A percentile compares a stretch with the other conserved stretches of the same genome.
These are phyloP conservation scores for Colletotrichum sp. DNA, from an alignment of 2,329 filamentous ascomycete genomes.

Conservation along the genomic window DNA sequence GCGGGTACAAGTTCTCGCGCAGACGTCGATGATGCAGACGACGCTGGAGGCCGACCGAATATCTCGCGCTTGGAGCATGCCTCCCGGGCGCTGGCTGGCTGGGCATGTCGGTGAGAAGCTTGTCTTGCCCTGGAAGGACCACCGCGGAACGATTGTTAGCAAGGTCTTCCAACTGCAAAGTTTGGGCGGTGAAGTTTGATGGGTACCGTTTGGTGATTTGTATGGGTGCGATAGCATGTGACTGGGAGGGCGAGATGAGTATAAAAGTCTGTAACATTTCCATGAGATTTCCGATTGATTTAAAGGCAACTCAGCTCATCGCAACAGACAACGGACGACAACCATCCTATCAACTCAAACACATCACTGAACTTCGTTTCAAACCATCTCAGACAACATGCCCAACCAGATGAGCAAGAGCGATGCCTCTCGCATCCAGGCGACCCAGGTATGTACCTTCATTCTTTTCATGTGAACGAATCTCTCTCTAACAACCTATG, in stretches of 20 bases:
- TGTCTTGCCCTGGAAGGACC: background rate
- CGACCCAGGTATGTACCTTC: background rate
- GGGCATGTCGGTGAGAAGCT: background rate
- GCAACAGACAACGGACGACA: background rate
- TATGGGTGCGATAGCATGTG: background rate
- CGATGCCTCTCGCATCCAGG: background rate
- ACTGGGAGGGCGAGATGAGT: background rate
- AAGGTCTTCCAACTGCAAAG: background rate
- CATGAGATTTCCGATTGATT: too few species aligned
- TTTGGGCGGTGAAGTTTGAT: background rate
- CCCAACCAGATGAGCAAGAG: background rate
- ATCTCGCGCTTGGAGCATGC: background rate
- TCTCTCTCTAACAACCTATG: rapidly evolving
- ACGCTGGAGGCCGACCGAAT: background rate
- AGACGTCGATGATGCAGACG: background rate
- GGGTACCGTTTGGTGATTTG: background rate
- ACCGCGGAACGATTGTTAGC: background rate
- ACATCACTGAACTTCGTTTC: background rate
- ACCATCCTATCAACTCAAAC: background rate
- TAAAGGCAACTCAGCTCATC: too few species aligned
- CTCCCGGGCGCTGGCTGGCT: background rate
- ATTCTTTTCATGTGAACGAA: too few species aligned
- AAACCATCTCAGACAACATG: background rate
- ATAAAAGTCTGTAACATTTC: background rate
- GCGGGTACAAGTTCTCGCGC: background rate